Conservation (phyloP, 2,329 filamentous ascomycete species). For the Alternaria sp. region DNA sequence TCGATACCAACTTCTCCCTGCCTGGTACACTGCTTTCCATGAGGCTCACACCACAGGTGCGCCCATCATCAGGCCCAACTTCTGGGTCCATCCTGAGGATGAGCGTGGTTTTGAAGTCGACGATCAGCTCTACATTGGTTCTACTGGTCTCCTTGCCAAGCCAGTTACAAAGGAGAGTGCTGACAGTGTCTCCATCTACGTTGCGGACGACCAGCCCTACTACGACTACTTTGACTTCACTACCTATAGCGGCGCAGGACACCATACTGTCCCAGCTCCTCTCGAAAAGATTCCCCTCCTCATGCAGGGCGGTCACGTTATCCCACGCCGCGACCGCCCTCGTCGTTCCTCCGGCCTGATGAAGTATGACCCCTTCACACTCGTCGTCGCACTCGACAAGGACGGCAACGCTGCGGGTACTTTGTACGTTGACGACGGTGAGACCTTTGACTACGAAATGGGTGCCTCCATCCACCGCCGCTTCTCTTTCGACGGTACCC, state of each 20-base stretch:
- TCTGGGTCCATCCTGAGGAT: conserved; percentile 87
- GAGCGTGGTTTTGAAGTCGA: conserved; percentile 89
- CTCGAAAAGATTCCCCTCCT: conserved; percentile 87
- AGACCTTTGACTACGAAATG: conserved; percentile 85
- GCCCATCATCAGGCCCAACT: conserved; percentile 90
- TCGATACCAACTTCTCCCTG: conserved; percentile 86
- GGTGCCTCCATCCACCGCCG: conserved; percentile 88
- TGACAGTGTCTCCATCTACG: conserved; percentile 78
- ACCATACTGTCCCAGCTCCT: conserved; percentile 76
- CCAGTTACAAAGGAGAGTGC: conserved; percentile 83
- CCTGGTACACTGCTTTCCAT: conserved; percentile 98
- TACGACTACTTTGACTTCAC: conserved; percentile 96
- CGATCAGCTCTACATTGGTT: conserved; percentile 90
- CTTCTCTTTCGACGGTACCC: conserved; percentile 70
- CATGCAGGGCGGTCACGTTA: conserved; percentile 91
- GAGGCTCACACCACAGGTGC: conserved; percentile 82
- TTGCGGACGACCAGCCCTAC: conserved; percentile 88
- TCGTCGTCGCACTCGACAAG: conserved; percentile 77
- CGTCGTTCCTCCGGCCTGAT: conserved; percentile 86
- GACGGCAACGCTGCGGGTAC: conserved; percentile 78
- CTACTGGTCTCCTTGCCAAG: conserved; percentile 89
- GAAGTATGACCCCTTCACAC: conserved; percentile 93
- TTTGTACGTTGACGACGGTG: conserved; percentile 91
- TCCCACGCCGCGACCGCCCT: conserved; percentile 87
- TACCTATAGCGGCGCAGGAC: conserved; percentile 74